A percentile compares a stretch with the other conserved stretches of the same genome.
Evolutionary conservation across 2,329 filamentous ascomycete genomes (phyloP).

Genomic region (Claviceps africana): DNA sequence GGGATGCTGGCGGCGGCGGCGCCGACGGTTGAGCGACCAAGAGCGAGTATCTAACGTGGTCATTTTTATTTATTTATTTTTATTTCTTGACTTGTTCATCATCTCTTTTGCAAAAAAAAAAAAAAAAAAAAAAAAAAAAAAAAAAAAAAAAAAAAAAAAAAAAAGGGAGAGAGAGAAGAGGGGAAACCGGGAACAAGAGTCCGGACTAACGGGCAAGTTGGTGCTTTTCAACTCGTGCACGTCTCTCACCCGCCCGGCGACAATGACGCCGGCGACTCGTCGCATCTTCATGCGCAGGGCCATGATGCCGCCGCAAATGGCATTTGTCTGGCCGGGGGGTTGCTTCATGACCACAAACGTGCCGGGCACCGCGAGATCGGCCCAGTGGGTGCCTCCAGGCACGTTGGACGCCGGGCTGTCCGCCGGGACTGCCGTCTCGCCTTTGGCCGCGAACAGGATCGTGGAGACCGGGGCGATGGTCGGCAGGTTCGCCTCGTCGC

Average conservation of each 20-base stretch:
- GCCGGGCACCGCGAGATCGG: constrained; percentile 44
- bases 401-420: constrained; percentile 30
- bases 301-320: constrained; percentile 65
- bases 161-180: not conserved
- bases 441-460: constrained; percentile 48
- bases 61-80: not conserved
- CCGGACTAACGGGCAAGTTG: constrained; percentile 33
- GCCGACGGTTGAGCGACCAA: constrained; percentile 43
- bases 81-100: no score
- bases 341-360: constrained; percentile 56
- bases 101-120: no score
- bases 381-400: constrained; percentile 49
- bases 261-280: constrained; percentile 47
- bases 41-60: constrained; percentile 35
- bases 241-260: constrained; percentile 55
- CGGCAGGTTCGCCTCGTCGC: constrained; percentile 14
- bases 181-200: no score
- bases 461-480: constrained; percentile 43
- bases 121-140: not conserved
- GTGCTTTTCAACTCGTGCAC: constrained; percentile 42
- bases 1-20: constrained; percentile 41
- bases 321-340: constrained; percentile 50
- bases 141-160: no score
- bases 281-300: constrained; percentile 52
- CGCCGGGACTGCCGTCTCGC: constrained; percentile 17